Base-by-base conservation (phyloP, 2,329 filamentous ascomycete species). In the Sporothrix pseudoabietina region DNA sequence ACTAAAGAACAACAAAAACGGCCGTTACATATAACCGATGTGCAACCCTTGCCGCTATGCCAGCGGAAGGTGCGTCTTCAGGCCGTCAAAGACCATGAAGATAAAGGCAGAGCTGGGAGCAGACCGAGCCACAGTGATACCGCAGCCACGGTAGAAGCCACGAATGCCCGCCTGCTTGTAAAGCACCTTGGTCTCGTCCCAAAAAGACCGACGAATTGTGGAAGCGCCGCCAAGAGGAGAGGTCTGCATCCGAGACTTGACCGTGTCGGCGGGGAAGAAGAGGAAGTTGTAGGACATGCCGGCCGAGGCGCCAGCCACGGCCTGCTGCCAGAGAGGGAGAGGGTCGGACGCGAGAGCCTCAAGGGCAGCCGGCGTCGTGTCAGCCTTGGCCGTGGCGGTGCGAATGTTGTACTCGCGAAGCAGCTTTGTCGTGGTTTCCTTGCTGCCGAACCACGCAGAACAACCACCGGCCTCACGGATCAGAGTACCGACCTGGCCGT, bases 61-160 rank as follows among this genome's bases (percentile, higher is more conserved):
- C 76, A 88, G 77, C 47, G 87, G 85, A 78, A 96, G 87, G 77
- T 89, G 84, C 76, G 85, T 87, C 83, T 94, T 94, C 81, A 99
- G 82, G 16, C 90, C 92, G 82, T 98, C 96, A 80, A 94, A 98
- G 75, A 98, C 90, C 75, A 96, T 94, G 79, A 99, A 99, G 75
- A 99, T 99, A 79, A 98, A 94, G 8, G 96, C 96, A n/a, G 94
- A 98, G 81, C 94, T 98, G 2, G 96, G 96, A 44, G 94, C 94
- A 49, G 94, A 92, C 75, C 96, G 89, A 44, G 90, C 85, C 63
- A 96, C 94, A 0, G 96, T 99, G 77, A 99, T 96, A 44, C 96
- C 96, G 78, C 96, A 99, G 3, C 96, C 96, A 71, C 95, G 90
- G 81, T 99, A 99, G 80, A 98, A 85, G 1, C 94, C 95, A 76